These are phyloP conservation scores for Ciborinia camelliae DNA, from an alignment of 2,329 filamentous ascomycete species.

Conservation along the genomic window DNA sequence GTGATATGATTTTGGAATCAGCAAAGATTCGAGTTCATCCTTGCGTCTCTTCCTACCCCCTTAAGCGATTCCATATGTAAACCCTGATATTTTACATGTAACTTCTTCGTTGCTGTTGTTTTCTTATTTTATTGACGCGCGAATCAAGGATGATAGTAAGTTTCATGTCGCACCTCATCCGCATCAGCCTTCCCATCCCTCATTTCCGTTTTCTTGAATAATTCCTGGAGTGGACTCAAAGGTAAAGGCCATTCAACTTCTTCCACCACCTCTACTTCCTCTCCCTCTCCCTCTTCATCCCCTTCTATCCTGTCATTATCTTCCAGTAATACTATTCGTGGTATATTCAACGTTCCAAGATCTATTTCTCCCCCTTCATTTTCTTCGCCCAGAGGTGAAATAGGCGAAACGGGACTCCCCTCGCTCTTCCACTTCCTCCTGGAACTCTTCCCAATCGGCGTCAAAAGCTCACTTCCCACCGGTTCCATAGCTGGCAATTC, in stretches of 20 bases:
- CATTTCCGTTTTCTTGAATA: constrained; percentile 30
- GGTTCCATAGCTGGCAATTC: constrained; percentile 32
- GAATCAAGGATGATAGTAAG: constrained; percentile 32
- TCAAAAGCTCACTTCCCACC: constrained; percentile 29
- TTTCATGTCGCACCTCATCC: constrained; percentile 28
- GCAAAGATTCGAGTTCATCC: no score
- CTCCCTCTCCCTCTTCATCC: not conserved
- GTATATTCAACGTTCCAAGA: not conserved
- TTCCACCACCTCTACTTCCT: not conserved
- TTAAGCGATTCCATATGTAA: no score
- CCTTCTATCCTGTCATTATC: not conserved
- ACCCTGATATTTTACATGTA: no score
- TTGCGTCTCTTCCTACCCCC: no score
- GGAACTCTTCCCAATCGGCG: constrained; percentile 19
- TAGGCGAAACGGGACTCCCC: not conserved
- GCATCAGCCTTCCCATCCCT: constrained; percentile 17
- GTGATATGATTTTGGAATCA: no score
- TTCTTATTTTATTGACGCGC: no score
- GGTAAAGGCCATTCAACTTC: constrained; percentile 29
- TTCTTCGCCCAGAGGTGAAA: not conserved
- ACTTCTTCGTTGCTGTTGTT: no score
- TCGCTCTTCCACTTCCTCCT: not conserved
- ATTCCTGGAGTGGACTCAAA: constrained; percentile 26
- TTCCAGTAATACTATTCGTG: not conserved
- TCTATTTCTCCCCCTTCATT: not conserved